A percentile compares a stretch with the other conserved stretches of the same genome.
These are phyloP conservation scores for Penicillium angulare DNA, from an alignment of 495 filamentous ascomycete genomes.

Conservation along the genomic window DNA sequence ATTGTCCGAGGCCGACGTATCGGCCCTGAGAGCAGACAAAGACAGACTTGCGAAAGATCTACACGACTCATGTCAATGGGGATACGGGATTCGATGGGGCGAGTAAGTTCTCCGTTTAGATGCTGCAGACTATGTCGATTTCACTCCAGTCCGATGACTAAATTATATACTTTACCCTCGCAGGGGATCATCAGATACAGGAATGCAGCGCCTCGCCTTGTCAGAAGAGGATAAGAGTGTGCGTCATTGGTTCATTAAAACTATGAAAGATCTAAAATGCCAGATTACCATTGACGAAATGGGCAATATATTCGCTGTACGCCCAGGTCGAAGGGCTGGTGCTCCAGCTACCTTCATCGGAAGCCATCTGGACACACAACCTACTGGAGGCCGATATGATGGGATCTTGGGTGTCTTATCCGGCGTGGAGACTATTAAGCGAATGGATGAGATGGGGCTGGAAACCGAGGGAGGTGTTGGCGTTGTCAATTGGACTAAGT, in stretches of 20 bases:
- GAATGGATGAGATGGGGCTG: slow-evolving; percentile 65
- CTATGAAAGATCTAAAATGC: slow-evolving; percentile 63
- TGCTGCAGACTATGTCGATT: too few species aligned
- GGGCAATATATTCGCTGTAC: slow-evolving; percentile 76
- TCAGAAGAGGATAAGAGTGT: slow-evolving; percentile 68
- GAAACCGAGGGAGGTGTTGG: slow-evolving; percentile 70
- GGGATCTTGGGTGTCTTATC: slow-evolving; percentile 74
- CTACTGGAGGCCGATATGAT: slow-evolving; percentile 69
- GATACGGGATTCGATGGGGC: slow-evolving; percentile 62
- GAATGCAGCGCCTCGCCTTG: slow-evolving; percentile 66
- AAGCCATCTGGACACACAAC: slow-evolving; percentile 77
- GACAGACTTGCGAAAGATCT: slow-evolving; percentile 59
- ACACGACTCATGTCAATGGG: slow-evolving; percentile 68
- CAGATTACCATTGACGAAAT: slow-evolving; percentile 59
- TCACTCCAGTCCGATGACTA: not conserved
- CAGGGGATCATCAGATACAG: slow-evolving; percentile 58
- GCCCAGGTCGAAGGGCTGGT: slow-evolving; percentile 54
- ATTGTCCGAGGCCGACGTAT: slow-evolving; percentile 40
- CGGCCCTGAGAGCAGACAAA: slow-evolving; percentile 54
- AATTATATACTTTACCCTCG: not conserved
- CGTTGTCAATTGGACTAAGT: slow-evolving; percentile 81
- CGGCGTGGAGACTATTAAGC: slow-evolving; percentile 68
- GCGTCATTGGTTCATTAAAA: slow-evolving; percentile 73
- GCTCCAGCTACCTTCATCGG: slow-evolving; percentile 67
- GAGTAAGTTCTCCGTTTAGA: slow-evolving; percentile 48